These are phyloP conservation scores for Leishmania guyanensis DNA, from an alignment of 208 protist species.

Conservation along the genomic window DNA sequence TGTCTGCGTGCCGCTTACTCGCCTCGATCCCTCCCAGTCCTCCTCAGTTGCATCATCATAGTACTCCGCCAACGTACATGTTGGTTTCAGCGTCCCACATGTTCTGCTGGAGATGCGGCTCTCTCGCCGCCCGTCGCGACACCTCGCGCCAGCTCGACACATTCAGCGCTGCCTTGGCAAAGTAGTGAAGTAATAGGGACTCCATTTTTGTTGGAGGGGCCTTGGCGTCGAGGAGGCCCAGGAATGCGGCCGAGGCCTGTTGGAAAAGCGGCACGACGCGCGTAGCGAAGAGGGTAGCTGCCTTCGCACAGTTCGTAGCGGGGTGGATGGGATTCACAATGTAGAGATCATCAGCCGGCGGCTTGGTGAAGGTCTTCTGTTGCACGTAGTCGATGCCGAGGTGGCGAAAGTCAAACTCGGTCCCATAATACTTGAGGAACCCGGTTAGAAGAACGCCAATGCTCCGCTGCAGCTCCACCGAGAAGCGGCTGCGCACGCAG, in stretches of 20 bases:
- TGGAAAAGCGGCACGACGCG: conserved; percentile 60
- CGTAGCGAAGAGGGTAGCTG: conserved; percentile 52
- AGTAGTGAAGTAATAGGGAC: conserved; percentile 21
- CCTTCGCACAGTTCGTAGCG: conserved; percentile 62
- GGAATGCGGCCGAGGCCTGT: conserved; percentile 38
- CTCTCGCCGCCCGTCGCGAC: neutral
- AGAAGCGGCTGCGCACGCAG: conserved; percentile 42
- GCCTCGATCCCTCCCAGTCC: neutral
- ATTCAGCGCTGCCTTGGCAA: conserved; percentile 2
- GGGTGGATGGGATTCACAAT: conserved; percentile 77
- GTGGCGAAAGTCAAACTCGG: conserved; percentile 55
- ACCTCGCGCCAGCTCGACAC: conserved; percentile 26
- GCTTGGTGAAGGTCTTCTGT: conserved; percentile 51
- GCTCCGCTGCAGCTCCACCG: conserved; percentile 43
- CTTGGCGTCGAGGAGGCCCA: conserved; percentile 36
- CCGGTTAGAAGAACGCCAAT: conserved; percentile 61
- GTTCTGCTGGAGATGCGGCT: conserved; percentile 31
- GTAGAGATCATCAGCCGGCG: conserved; percentile 45
- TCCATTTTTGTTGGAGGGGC: conserved; percentile 24
- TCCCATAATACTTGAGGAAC: conserved; percentile 80
- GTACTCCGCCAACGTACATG: conserved; percentile 62
- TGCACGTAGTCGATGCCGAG: conserved; percentile 73
- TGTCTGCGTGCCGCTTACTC: neutral
- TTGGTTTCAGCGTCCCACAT: conserved; percentile 57
- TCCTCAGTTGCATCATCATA: conserved; percentile 3